Evolutionary conservation across 108 stramenopile species (phyloP).

Genomic region (Aurantiochytrium sp.): DNA sequence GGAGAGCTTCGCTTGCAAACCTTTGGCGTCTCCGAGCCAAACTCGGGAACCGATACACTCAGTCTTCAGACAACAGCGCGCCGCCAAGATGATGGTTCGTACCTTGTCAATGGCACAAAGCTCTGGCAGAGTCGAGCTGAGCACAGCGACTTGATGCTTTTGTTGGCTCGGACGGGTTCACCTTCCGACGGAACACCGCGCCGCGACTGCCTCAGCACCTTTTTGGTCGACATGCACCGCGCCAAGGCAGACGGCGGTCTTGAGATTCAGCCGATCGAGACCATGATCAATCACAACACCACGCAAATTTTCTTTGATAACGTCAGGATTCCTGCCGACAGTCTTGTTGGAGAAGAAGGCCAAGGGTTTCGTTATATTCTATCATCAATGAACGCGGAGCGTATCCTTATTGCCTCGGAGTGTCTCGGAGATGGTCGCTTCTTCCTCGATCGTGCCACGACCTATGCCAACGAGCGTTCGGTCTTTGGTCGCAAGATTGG

Average conservation of each 20-base stretch:
- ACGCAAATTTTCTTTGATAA: not conserved
- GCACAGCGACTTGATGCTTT: conserved; percentile 9
- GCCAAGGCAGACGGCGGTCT: not conserved
- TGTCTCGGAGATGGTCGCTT: not conserved
- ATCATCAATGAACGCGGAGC: not conserved
- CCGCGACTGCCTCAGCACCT: not conserved
- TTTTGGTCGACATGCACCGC: not conserved
- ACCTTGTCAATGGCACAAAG: not conserved
- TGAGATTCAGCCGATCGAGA: not conserved
- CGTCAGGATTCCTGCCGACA: not conserved
- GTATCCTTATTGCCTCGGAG: conserved; percentile 1
- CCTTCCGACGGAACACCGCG: not conserved
- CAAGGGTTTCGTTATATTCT: not conserved
- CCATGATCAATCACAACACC: conserved; percentile 16
- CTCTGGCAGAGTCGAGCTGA: not conserved
- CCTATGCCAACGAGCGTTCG: not conserved
- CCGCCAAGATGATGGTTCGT: not conserved
- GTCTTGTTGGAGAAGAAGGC: not conserved
- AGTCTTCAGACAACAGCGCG: conserved; percentile 1
- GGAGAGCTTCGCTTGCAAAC: conserved; percentile 12
- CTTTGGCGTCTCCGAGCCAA: conserved; percentile 16
- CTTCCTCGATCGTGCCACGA: not conserved
- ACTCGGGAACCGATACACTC: not conserved
- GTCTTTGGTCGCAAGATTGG: conserved; percentile 8
- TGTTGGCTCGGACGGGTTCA: not conserved